phyloP scores from a whole-genome alignment of 2,329 filamentous ascomycete species.

The Aphanocladium album region DNA sequence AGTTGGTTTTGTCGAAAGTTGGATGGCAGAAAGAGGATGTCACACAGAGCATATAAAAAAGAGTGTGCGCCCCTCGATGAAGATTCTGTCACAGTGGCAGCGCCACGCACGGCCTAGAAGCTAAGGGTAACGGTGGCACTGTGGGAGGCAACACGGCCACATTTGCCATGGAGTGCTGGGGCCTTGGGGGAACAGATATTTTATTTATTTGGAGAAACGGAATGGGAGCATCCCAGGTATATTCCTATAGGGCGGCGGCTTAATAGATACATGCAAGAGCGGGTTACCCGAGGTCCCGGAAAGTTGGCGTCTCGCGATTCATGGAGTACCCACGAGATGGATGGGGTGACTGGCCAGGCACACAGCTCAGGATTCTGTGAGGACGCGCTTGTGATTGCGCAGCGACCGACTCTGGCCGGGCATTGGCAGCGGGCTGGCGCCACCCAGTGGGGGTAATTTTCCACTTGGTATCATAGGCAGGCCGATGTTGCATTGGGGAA shows the following conservation, averaged over 20 bases:
- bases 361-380: neutral
- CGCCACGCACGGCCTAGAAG: neutral
- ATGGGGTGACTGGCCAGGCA: neutral
- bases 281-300: neutral
- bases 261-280: neutral
- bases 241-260: neutral
- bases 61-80: neutral
- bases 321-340: neutral
- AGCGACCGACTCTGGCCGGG: neutral
- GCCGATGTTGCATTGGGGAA: too few species aligned
- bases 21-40: neutral
- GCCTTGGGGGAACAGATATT: neutral
- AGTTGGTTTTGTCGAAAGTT: neutral
- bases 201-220: neutral
- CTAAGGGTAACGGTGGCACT: slow-evolving; percentile 1
- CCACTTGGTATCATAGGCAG: too few species aligned
- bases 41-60: neutral
- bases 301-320: neutral
- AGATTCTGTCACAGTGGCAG: neutral
- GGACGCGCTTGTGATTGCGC: slow-evolving; percentile 1
- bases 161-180: neutral
- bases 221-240: too few species aligned
- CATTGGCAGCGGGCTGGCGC: neutral
- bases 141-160: neutral
- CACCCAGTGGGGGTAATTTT: neutral